Evolutionary conservation across 1,284 basidiomycete genomes (phyloP), one percentile per base, ranked within the genome.

Genomic region (Neolentinus lepideus): DNA sequence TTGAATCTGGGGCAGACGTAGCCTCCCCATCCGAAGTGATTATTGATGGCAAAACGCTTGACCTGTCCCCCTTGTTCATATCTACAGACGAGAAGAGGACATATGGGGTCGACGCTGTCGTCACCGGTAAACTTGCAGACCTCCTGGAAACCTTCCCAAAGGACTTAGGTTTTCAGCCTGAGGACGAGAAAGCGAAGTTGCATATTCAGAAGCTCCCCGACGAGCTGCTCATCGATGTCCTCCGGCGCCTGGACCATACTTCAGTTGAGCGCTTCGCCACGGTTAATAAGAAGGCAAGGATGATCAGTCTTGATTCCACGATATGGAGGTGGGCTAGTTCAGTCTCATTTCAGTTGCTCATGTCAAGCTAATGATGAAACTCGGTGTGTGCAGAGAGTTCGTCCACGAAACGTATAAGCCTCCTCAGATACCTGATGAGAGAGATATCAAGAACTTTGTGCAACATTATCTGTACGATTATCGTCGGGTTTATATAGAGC

Each of bases 211-310:
- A 64, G 0, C 68, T 95, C 3, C 92, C 92, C 0, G 81, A 88
- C 51, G 92, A 96, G 66, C 64, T 95, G 2, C 64, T 95, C 31
- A 71, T 92, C 36, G 68, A 77, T 38, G 77, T 94, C 56, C 69
- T 94, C n/a, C 72, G 77, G 33, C 71, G 70, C 51, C 71, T 88
- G 48, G 87, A 92, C 64, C 74, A 81, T 1, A 75, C 77, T 0
- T 69, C 81, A n/a, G 71, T 95, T 25, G 92, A 93, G 68, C 77
- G 87, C 6, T 93, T 95, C 62, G 92, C 81, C 0, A 59, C 68
- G 14, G 81, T 89, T 2, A 84, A 80, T 65, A 82, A 86, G 59
- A 90, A 86, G 64, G 85, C 90, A 1, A 79, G 91, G 36, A 64
- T 88, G 3, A 62, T 94, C 22, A 84, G 81, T 10, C 70, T 90